Evolutionary conservation across 306 rosid species (phyloP).

Genomic region (Dalbergia oliveri): DNA sequence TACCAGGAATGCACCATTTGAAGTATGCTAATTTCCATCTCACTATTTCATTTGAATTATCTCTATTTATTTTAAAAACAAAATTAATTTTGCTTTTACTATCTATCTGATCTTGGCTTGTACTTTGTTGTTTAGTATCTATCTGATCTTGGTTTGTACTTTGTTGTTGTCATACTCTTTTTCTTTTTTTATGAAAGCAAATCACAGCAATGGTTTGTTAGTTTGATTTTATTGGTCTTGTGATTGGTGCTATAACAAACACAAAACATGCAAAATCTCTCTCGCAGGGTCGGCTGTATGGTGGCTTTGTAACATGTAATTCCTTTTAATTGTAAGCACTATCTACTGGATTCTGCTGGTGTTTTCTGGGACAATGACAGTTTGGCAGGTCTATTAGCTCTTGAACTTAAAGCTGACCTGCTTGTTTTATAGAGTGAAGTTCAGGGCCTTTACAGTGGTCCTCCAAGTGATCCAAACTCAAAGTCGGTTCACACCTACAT

Average conservation of each 20-base stretch:
- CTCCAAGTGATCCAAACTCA: conserved; percentile 89
- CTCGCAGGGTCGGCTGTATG: conserved; percentile 4
- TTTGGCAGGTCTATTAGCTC: conserved; percentile 88
- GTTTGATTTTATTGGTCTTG: conserved; percentile 13
- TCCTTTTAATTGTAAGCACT: conserved; percentile 46
- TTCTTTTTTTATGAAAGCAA: background rate
- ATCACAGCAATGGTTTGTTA: background rate
- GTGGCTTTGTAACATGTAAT: conserved; percentile 20
- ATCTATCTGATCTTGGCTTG: background rate
- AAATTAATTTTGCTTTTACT: conserved; percentile 12
- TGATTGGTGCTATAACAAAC: conserved; percentile 1
- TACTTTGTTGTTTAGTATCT: background rate
- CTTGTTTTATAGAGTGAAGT: conserved; percentile 94
- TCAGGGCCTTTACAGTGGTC: conserved; percentile 92
- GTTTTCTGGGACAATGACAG: conserved; percentile 99
- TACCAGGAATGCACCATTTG: conserved; percentile 86
- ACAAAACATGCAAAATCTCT: too few species aligned
- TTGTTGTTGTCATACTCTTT: background rate
- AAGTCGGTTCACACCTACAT: conserved; percentile 84
- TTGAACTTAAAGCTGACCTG: conserved; percentile 93
- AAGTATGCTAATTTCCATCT: conserved; percentile 56
- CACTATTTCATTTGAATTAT: conserved; percentile 29
- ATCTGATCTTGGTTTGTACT: background rate
- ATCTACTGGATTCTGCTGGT: conserved; percentile 90
- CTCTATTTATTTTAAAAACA: background rate